Percentiles rank a stretch among this genome's conserved stretches.
phyloP scores from a whole-genome alignment of 345 rosid species.

The Gossypium anomalum region DNA sequence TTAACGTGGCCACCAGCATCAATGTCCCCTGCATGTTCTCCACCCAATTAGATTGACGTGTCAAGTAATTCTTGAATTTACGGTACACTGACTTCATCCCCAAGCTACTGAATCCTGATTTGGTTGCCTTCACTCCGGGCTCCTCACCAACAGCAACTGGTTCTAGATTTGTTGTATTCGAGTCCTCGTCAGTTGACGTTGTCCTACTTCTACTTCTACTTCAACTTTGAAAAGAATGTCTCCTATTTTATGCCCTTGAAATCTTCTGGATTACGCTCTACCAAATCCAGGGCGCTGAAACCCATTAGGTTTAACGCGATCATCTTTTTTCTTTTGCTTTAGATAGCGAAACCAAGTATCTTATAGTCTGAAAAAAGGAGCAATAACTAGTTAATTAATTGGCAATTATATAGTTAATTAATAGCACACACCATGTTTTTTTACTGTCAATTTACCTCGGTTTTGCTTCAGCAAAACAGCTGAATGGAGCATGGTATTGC shows the following conservation, averaged over 20 bases:
- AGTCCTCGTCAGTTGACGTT: not conserved
- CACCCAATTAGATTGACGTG: constrained; percentile 1
- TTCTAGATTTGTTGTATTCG: not conserved
- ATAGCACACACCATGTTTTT: too few relatives aligned
- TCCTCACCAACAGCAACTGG: not conserved
- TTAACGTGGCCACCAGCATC: constrained; percentile 24
- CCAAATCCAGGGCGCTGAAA: constrained; percentile 17
- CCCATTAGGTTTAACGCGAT: constrained; percentile 17
- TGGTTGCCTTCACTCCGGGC: not conserved
- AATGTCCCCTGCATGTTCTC: not conserved
- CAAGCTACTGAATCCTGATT: not conserved
- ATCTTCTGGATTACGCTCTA: constrained; percentile 19
- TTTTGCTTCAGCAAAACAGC: constrained; percentile 24
- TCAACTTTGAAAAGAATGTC: not conserved
- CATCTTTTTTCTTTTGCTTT: not conserved
- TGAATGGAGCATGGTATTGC: constrained; percentile 21
- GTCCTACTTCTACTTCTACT: not conserved
- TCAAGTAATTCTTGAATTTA: not conserved
- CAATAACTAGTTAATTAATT: not conserved
- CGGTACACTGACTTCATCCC: not conserved
- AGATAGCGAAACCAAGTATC: constrained; percentile 18
- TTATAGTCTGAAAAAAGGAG: constrained; percentile 15
- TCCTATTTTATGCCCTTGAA: not conserved
- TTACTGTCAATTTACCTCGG: constrained; percentile 19
- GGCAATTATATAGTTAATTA: not conserved